Percentiles rank a stretch among this genome's conserved stretches.
Conservation (phyloP, 2,329 filamentous ascomycete species). For the Aspergillus sp. region DNA sequence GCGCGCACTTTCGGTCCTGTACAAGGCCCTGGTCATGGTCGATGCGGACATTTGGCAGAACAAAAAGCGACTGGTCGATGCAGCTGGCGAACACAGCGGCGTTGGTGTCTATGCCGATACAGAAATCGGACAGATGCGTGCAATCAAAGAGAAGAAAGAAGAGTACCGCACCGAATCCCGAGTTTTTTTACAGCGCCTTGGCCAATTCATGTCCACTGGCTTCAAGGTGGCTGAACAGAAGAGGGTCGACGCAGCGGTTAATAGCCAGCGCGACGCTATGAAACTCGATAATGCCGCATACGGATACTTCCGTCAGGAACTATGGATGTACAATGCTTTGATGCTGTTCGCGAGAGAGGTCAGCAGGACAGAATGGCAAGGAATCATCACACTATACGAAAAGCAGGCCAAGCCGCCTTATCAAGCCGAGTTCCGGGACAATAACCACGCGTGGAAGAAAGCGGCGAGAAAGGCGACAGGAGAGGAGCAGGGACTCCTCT, state of each 20-base stretch:
- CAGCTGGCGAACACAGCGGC: constrained; percentile 27
- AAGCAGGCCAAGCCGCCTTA: constrained; percentile 67
- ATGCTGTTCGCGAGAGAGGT: constrained; percentile 83
- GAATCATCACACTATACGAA: constrained; percentile 70
- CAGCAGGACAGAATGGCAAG: constrained; percentile 71
- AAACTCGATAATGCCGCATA: constrained; percentile 65
- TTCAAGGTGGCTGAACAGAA: constrained; percentile 68
- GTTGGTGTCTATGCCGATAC: constrained; percentile 60
- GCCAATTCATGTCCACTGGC: constrained; percentile 70
- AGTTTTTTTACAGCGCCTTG: constrained; percentile 67
- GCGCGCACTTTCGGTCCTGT: constrained; percentile 65
- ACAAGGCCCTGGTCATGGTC: constrained; percentile 88
- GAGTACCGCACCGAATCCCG: constrained; percentile 70
- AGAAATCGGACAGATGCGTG: constrained; percentile 74
- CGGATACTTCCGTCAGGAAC: constrained; percentile 57
- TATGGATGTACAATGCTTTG: constrained; percentile 84
- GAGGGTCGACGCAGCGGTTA: constrained; percentile 52
- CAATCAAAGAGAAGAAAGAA: constrained; percentile 88
- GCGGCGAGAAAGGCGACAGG: constrained; percentile 64
- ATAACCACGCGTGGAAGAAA: constrained; percentile 68
- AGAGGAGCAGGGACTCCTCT: constrained; percentile 77
- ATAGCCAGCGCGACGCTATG: constrained; percentile 30
- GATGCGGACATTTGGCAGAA: constrained; percentile 64
- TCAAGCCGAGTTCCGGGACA: constrained; percentile 69
- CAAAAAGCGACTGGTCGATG: constrained; percentile 41